Evolutionary conservation across 2,329 filamentous ascomycete genomes (phyloP), one percentile per base, ranked within the genome.

Genomic region (Aureobasidium pullulans): DNA sequence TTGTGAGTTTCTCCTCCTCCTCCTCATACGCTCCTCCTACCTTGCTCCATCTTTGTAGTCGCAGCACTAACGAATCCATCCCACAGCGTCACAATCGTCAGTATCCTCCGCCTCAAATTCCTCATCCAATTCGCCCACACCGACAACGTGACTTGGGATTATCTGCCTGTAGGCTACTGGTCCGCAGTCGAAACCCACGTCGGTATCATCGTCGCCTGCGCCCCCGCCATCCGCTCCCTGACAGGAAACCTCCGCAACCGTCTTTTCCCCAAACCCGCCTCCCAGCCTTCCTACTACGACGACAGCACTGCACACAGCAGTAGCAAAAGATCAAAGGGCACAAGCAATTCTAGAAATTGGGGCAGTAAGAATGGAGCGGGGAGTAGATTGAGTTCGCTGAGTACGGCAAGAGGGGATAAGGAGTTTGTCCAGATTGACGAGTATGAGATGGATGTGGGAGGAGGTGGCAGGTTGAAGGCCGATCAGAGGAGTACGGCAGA

Each of bases 201-300:
- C 3, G 58, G 60, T 23, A 50, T 64, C 53, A 62, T 63, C 23
- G 61, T 60, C 40, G 63, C 63, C 37, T 62, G 63, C 42, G 53
- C 61, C 4, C 61, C 63, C n/a, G 47, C 47, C n/a, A 56, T 64
- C 16, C 72, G 60, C 34, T 49, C 59, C 4, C 46, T 59, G 29
- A 10, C 9, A 16, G 6, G 3, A 29, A 16, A 34, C 7, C 6
- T 57, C 32, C 53, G 53, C 32, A 13, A 57, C 10, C 34, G 32
- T 5, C 1, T 57, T 11, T 57, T 42, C 39, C 53, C 53, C 40
- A 47, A 57, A 7, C 40, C 40, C 11, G 6, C 2, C 3, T 10
- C 53, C 3, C 10, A 15, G 10, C 4, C 40, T 3, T 23, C 13
- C 11, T 50, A 23, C 32, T 57, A 57, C 53, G 34, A 19, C 19